Conservation (phyloP, 441 rosid species). For the Pelargonium australe region DNA sequence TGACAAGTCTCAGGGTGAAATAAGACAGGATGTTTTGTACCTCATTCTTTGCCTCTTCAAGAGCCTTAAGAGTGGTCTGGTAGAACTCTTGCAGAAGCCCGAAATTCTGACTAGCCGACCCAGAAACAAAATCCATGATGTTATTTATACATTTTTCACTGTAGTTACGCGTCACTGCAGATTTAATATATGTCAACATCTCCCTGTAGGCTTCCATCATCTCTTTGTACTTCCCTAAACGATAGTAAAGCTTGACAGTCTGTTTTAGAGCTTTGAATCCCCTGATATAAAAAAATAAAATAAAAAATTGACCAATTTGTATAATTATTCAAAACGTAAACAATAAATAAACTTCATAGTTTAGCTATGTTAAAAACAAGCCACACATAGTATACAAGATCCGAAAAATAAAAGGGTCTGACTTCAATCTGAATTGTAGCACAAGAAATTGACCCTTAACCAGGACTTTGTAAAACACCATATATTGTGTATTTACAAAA, state of each 20-base stretch:
- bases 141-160: constrained; percentile 98
- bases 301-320: not conserved
- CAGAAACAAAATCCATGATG: constrained; percentile 98
- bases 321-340: too few relatives aligned
- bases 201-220: constrained; percentile 95
- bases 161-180: constrained; percentile 94
- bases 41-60: constrained; percentile 99
- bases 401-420: not conserved
- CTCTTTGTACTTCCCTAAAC: constrained; percentile 73
- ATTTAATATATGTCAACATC: constrained; percentile 93
- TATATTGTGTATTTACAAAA: not conserved
- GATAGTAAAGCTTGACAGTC: constrained; percentile 93
- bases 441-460: not conserved
- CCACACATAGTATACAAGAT: not conserved
- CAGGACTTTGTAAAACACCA: not conserved
- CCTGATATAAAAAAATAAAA: constrained; percentile 43
- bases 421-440: not conserved
- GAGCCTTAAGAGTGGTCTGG: constrained; percentile 92
- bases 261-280: constrained; percentile 98
- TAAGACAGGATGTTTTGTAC: constrained; percentile 22
- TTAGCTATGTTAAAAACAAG: not conserved
- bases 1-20: not conserved
- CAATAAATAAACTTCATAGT: not conserved
- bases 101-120: constrained; percentile 93
- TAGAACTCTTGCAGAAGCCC: constrained; percentile 80